Percentiles rank a stretch among this genome's conserved stretches.
These are phyloP conservation scores for Pyrrhoderma noxium DNA, from an alignment of 1,284 basidiomycete genomes.

Conservation along the genomic window DNA sequence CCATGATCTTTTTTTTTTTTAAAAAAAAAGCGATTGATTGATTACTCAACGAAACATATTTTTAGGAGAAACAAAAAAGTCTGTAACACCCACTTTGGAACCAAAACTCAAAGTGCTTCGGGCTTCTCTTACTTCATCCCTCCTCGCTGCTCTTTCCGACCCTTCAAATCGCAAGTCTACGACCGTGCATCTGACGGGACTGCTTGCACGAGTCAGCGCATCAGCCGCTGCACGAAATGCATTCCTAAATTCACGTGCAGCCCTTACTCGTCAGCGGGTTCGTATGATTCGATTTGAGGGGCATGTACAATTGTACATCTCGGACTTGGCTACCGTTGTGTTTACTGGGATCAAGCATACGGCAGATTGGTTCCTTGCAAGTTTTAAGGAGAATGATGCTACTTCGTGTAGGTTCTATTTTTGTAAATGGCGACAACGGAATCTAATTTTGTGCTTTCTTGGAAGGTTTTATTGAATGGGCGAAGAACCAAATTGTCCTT, in stretches of 20 bases:
- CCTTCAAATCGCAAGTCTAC: conserved; percentile 74
- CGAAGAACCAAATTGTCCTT: conserved; percentile 76
- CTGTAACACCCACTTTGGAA: conserved; percentile 45
- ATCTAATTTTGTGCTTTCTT: conserved; percentile 11
- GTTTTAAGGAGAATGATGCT: conserved; percentile 92
- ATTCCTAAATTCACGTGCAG: conserved; percentile 75
- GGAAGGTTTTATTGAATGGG: conserved; percentile 91
- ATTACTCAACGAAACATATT: background rate
- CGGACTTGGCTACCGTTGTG: conserved; percentile 74
- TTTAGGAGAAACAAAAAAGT: conserved; percentile 56
- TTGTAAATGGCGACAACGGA: conserved; percentile 2
- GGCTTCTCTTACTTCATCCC: conserved; percentile 62
- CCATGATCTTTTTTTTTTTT: conserved; percentile 3
- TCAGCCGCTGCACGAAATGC: conserved; percentile 75
- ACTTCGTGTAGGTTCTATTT: conserved; percentile 63
- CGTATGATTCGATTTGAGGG: conserved; percentile 90
- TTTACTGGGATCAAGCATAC: conserved; percentile 93
- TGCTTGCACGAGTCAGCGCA: conserved; percentile 71
- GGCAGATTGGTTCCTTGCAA: conserved; percentile 94
- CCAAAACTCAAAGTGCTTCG: conserved; percentile 63
- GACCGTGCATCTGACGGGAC: conserved; percentile 64
- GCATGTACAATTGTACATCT: conserved; percentile 74
- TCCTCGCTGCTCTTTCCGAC: conserved; percentile 70
- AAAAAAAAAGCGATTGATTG: background rate
- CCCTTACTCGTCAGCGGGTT: conserved; percentile 70